These are phyloP conservation scores for Termitomyces sp. DNA, from an alignment of 768 basidiomycete species.

Conservation along the genomic window DNA sequence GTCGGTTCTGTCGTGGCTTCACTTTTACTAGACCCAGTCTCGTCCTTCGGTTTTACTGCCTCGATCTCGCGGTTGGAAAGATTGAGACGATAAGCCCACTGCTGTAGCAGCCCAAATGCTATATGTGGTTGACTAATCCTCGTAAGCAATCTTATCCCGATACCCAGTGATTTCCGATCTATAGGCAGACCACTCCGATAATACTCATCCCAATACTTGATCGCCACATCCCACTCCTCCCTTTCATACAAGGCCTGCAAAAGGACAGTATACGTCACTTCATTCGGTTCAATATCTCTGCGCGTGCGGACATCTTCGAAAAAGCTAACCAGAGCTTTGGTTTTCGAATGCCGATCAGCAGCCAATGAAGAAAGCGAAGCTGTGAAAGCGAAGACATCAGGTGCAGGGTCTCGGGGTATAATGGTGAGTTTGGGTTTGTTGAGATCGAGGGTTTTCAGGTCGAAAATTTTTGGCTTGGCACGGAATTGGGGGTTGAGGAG, in stretches of 20 bases:
- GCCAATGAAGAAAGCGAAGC: constrained; percentile 40
- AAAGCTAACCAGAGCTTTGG: neutral
- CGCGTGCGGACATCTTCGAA: constrained; percentile 3
- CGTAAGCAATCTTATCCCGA: constrained; percentile 46
- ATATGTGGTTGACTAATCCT: constrained; percentile 34
- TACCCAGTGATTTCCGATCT: constrained; percentile 42
- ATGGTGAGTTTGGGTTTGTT: constrained; percentile 2
- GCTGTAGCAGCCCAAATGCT: constrained; percentile 31
- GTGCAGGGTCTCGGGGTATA: constrained; percentile 13
- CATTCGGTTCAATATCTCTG: constrained; percentile 29
- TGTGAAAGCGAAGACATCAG: constrained; percentile 44
- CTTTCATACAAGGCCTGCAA: constrained; percentile 49
- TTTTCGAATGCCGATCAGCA: constrained; percentile 28
- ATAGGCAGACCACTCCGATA: constrained; percentile 27
- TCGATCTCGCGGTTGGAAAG: constrained; percentile 20
- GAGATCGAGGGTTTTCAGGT: neutral
- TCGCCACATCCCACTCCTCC: constrained; percentile 32
- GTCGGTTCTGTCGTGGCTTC: neutral
- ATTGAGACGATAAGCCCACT: constrained; percentile 7
- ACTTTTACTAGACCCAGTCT: neutral
- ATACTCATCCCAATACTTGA: constrained; percentile 38
- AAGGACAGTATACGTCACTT: constrained; percentile 47
- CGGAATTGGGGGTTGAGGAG: constrained; percentile 18
- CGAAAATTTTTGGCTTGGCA: neutral
- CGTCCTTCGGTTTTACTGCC: constrained; percentile 1